Evolutionary conservation across 2,329 filamentous ascomycete genomes (phyloP).

Genomic region (Aspergillus quadricinctus): DNA sequence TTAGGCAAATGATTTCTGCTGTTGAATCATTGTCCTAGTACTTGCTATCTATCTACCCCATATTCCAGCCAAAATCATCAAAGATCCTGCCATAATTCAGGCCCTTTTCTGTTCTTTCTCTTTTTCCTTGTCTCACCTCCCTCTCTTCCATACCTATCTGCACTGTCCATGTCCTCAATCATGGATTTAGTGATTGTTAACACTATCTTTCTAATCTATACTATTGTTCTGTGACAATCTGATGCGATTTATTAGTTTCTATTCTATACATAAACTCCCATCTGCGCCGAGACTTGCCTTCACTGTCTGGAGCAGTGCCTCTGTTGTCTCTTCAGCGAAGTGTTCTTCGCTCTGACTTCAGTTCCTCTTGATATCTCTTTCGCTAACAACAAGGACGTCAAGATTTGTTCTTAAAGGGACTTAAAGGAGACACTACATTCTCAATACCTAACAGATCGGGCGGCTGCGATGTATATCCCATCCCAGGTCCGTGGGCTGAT

Average conservation of each 20-base stretch:
- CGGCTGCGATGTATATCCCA: conserved; percentile 17
- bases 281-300: conserved; percentile 2
- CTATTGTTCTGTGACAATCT: not conserved
- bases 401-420: not conserved
- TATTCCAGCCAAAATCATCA: not conserved
- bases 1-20: not conserved
- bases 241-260: not conserved
- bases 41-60: not conserved
- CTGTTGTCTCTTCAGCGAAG: not conserved
- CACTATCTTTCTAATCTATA: not conserved
- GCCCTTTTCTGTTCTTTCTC: not conserved
- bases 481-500: conserved; percentile 12
- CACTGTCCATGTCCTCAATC: not conserved
- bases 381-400: not conserved
- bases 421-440: not conserved
- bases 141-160: not conserved
- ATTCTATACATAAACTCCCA: not conserved
- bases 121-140: not conserved
- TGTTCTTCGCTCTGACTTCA: not conserved
- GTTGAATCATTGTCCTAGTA: not conserved
- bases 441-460: not conserved
- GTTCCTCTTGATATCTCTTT: not conserved
- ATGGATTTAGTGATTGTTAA: not conserved
- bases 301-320: not conserved
- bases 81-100: not conserved